These are phyloP conservation scores for Trichomonascus vanleenenianus DNA, from an alignment of 805 yeast species.

Conservation along the genomic window DNA sequence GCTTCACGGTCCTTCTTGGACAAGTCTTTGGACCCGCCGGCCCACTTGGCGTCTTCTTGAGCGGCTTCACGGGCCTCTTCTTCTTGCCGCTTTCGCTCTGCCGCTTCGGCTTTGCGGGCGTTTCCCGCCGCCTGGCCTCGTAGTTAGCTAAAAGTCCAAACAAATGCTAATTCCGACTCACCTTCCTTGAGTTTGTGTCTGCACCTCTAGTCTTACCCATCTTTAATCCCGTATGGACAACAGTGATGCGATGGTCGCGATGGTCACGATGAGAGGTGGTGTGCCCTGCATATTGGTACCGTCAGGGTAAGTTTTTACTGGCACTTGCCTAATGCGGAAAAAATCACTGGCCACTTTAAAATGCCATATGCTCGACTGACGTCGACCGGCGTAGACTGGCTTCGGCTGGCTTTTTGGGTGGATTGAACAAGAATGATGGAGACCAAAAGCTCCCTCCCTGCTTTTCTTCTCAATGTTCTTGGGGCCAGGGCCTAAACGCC, in stretches of 20 bases:
- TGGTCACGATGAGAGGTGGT: background rate
- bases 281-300: background rate
- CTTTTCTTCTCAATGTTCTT: no score
- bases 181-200: constrained; percentile 43
- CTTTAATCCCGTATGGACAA: background rate
- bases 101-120: constrained; percentile 59
- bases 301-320: background rate
- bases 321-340: background rate
- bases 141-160: background rate
- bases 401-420: no score
- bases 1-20: constrained; percentile 64
- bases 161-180: constrained; percentile 5
- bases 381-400: no score
- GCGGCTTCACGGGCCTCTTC: constrained; percentile 40
- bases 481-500: no score
- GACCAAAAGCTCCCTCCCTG: no score
- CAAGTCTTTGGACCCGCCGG: constrained; percentile 60
- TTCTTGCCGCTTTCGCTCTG: constrained; percentile 47
- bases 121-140: constrained; percentile 43
- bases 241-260: background rate
- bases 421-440: no score
- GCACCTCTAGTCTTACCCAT: constrained; percentile 45
- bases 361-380: no score
- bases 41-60: constrained; percentile 60
- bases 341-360: no score